Base-by-base conservation (phyloP, 2,329 filamentous ascomycete species). In the Xylariaceae sp. region DNA sequence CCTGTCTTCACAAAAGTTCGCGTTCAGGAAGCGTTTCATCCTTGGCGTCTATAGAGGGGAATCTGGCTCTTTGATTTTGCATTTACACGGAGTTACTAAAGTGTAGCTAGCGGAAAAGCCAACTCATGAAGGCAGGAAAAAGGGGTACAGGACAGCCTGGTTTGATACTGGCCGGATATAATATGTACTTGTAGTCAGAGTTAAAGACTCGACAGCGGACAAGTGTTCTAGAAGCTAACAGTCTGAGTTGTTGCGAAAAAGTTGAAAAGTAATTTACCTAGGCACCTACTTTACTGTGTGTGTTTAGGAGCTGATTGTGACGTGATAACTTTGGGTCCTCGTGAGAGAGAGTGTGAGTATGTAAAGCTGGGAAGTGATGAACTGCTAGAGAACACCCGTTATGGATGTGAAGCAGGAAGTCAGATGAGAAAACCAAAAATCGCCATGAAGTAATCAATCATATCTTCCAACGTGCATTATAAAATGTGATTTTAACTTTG, bases 31-130 rank as follows among this genome's bases (percentile, higher is more conserved):
- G 8, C 48, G 8, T 40, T 46, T 47, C 11, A 8, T 48, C 39
- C 39, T 27, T 41, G 34, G 51, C 47, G 40, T 56, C 37, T 41
- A 45, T 6, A 9, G 43, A 8, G 44, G 29, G 41, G 29, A 19
- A 7, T 42, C 37, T 5, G 42, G 31, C 30, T 26, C 5, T 50
- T 47, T 26, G 42, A 40, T 45, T 47, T 53, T 50, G 53, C 54
- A 58, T 59, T 57, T 55, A 43, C 49, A 55, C 52, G 50, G 47
- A 54, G 51, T 37, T 11, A 11, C 35, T 37, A 7, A 6, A 6
- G 8, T 6, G 19, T 19, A 19, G 8, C 29, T 45, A 31, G 43
- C 43, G 40, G 29, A 42, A 6, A 42, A 42, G 8, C 37, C 19
- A 34, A 37, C 8, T 19, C 40, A 42, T 42, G 4, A 29, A 42